Base-by-base conservation (phyloP, 2,329 filamentous ascomycete genomes). In the Colletotrichum lini region DNA sequence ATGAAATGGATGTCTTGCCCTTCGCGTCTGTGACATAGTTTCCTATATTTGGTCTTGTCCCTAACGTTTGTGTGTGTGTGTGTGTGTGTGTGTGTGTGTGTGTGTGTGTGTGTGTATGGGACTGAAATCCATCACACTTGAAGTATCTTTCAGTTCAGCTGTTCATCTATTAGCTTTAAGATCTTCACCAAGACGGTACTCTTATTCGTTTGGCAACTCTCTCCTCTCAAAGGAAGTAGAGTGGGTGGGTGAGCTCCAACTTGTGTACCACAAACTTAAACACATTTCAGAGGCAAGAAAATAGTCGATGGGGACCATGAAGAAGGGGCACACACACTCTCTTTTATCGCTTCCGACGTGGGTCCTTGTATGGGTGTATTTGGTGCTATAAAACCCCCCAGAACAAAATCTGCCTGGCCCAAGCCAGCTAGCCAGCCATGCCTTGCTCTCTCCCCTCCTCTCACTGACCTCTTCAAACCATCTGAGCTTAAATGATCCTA, bases 1-100 rank as follows among this genome's bases (percentile, higher is more conserved):
- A 73, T 61, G 69, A 72, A 71, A 73, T 69, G 72, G 72, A 73
- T 72, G 63, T 68, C 53, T 60, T 54, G 53, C 21, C 40, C 47
- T 53, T 64, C 53, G 59, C 65, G 59, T 70, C 59, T 56, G 62
- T 16, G 40, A 60, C 8, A 3, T 5, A 6, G 21, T n/a, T 4
- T 23, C 13, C 44, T 7, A 15, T 23, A 10, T 42, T 15, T 23
- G 3, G 38, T 54, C 40, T 23, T n/a, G 16, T 40, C 15, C 23
- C 9, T 12, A 38, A 38, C 35, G 30, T 6, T 1, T 30, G 30
- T 30, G 7, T 26, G 26, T 35, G 26, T 30, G n/a, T 16, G n/a
- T n/a, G n/a, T n/a, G n/a, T n/a, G n/a, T 4, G 16, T 56, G 4
- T 16, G 40, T 44, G 23, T 38, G 12, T 35, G 16, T n/a, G 44